Percentiles rank a stretch among this genome's conserved stretches.
These are phyloP conservation scores for Colletotrichum horii DNA, from an alignment of 2,329 filamentous ascomycete genomes.

Conservation along the genomic window DNA sequence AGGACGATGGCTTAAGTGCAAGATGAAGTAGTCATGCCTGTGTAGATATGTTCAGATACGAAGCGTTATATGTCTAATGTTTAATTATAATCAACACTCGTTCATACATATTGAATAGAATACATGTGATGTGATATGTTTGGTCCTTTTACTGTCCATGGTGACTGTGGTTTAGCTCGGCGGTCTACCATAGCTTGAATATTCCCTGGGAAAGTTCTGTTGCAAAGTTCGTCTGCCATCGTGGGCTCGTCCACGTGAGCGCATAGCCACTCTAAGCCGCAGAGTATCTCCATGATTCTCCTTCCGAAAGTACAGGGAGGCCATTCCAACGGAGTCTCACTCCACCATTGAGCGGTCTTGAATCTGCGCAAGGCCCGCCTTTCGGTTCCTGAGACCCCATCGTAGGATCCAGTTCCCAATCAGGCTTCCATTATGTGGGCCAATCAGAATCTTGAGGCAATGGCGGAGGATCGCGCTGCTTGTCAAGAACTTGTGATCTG, in stretches of 20 bases:
- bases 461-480: too few relatives aligned
- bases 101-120: not conserved
- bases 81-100: not conserved
- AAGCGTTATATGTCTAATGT: not conserved
- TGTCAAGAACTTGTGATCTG: too few relatives aligned
- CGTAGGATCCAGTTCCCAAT: too few relatives aligned
- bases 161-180: not conserved
- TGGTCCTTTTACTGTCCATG: not conserved
- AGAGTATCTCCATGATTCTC: not conserved
- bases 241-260: not conserved
- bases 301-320: not conserved
- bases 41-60: not conserved
- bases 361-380: too few relatives aligned
- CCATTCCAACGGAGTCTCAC: too few relatives aligned
- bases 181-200: not conserved
- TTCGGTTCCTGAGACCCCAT: too few relatives aligned
- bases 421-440: too few relatives aligned
- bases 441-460: too few relatives aligned
- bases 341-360: too few relatives aligned
- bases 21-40: not conserved
- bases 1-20: not conserved
- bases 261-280: not conserved
- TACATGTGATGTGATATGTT: not conserved
- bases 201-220: fast-evolving
- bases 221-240: not conserved